Base-by-base conservation (phyloP, 176 grass and related monocot species). In the Rhipidocladum racemiflorum region DNA sequence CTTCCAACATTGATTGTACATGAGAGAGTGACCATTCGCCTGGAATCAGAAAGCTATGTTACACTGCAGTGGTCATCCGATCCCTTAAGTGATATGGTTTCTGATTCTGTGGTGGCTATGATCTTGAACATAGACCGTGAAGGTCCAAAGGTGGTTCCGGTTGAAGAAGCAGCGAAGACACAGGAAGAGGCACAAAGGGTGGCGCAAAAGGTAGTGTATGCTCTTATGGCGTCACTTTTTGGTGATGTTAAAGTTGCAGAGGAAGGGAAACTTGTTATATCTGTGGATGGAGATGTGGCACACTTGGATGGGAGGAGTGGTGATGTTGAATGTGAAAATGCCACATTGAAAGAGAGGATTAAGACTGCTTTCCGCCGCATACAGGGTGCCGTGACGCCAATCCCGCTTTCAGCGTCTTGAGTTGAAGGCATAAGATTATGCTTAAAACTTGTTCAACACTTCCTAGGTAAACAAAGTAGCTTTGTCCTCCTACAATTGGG, bases 31-130 rank as follows among this genome's bases (percentile, higher is more conserved):
- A 91, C 90, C 11, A 78, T 98, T 75, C 24, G 76, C 75, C 87
- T 84, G 38, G 96, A 98, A 28, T 89, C 92, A 51, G 92, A 95
- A 54, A 98, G 89, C 20, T 98, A 91, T 65, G 84, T 91, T 39
- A 91, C 91, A 4, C 78, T 98, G 87, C 92, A 92, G 70, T 98
- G 90, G 95, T 81, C 86, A 44, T 91, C 92, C 0, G 90, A 98
- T 76, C 90, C 95, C 40, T 93, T 98, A 17, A 98, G 95, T 9
- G 95, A 98, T 81, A 95, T 98, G 95, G 95, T 98, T 28, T 98
- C 95, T 0, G 95, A 98, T 61, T 98, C 95, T 17, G 87, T 98
- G 28, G 90, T 98, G 28, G 92, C 95, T 68, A 88, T 91, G 90
- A 86, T 95, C 74, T 86, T 93, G 88, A 94, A 95, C 81, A 90